These are phyloP conservation scores for Jasminum sambac DNA, from an alignment of 257 asterid genomes.

Conservation along the genomic window DNA sequence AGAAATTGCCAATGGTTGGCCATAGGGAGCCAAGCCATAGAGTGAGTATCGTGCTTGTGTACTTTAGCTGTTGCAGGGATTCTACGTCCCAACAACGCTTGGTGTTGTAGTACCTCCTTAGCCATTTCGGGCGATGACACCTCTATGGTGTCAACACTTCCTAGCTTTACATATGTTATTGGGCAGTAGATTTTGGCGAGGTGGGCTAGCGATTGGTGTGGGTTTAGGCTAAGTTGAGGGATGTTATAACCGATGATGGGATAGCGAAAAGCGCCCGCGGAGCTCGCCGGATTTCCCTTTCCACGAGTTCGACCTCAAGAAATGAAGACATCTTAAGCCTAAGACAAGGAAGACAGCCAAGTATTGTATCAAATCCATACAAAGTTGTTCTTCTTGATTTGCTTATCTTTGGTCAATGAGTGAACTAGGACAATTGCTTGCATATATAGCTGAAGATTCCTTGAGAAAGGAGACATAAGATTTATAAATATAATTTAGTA, in stretches of 20 bases:
- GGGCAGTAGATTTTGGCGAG: conserved; percentile 14
- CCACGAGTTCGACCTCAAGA: not conserved
- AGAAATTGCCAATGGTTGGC: not conserved
- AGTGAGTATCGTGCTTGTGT: not conserved
- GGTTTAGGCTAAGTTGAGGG: not conserved
- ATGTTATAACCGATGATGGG: conserved; percentile 21
- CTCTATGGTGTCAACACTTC: not conserved
- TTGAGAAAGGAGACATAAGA: too few species aligned
- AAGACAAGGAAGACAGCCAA: too few species aligned
- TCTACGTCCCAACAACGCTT: not conserved
- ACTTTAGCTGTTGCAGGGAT: not conserved
- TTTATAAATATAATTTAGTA: too few species aligned
- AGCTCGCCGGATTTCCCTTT: not conserved
- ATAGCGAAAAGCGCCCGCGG: not conserved
- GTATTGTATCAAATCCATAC: too few species aligned
- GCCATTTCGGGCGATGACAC: conserved; percentile 2
- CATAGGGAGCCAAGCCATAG: conserved; percentile 3
- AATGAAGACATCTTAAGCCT: too few species aligned
- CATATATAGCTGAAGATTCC: too few species aligned
- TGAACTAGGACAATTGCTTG: too few species aligned
- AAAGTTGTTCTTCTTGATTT: too few species aligned
- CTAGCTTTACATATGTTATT: conserved; percentile 1
- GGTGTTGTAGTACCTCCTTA: conserved; percentile 9
- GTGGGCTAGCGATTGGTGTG: conserved; percentile 6
- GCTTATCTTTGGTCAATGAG: too few species aligned